These are phyloP conservation scores for Thelephora aurantiotincta DNA, from an alignment of 768 basidiomycete species.

Conservation along the genomic window DNA sequence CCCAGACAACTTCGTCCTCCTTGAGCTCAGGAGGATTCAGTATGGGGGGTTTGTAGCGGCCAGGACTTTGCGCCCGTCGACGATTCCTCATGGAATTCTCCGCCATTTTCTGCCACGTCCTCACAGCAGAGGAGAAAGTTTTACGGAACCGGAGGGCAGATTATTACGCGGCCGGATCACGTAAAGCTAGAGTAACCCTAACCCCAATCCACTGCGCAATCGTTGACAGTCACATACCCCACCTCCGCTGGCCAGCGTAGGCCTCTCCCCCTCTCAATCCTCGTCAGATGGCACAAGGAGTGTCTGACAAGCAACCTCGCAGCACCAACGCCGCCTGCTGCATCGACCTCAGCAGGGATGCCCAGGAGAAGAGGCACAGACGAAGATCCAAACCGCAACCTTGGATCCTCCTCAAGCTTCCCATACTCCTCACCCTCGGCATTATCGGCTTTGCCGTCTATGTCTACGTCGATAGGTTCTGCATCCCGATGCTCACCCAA, in stretches of 20 bases:
- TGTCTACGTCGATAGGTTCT: slow-evolving; percentile 65
- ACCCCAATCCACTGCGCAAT: no score
- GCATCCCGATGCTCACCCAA: slow-evolving; percentile 51
- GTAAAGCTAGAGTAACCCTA: no score
- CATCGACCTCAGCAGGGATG: no score
- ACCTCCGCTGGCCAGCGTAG: no score
- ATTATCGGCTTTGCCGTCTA: slow-evolving; percentile 60
- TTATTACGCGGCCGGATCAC: no score
- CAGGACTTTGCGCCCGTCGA: not conserved
- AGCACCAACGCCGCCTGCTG: no score
- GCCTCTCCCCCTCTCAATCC: no score
- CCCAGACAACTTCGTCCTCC: slow-evolving; percentile 65
- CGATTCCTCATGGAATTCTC: not conserved
- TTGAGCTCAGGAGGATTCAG: slow-evolving; percentile 1
- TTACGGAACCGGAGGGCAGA: not conserved
- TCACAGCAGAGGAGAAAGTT: not conserved
- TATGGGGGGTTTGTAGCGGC: not conserved
- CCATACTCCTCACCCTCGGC: slow-evolving; percentile 41
- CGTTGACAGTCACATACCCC: no score
- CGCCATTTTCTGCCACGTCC: not conserved
- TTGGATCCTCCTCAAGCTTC: slow-evolving; percentile 61
- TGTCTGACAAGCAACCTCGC: no score
- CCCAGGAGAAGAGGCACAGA: slow-evolving; percentile 12
- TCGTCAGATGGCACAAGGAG: no score
- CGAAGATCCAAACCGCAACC: slow-evolving; percentile 39